A percentile compares a stretch with the other conserved stretches of the same genome.
Conservation (phyloP, 495 filamentous ascomycete species). For the Trichoderma asperelloides region DNA sequence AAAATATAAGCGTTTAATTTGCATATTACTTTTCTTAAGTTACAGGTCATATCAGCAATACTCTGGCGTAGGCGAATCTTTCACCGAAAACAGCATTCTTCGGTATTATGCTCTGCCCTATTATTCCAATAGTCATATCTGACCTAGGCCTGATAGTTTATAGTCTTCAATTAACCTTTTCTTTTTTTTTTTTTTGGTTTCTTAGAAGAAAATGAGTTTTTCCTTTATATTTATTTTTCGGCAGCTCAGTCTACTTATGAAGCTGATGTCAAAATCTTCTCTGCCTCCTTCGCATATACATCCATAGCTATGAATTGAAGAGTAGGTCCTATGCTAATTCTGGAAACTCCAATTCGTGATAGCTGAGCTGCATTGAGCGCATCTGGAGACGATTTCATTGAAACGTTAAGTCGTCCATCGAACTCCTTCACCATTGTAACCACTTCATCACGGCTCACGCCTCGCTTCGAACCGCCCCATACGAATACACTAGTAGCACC, state of each 20-base stretch:
- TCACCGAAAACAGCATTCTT: too few species aligned
- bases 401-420: slow-evolving; percentile 19
- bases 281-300: not conserved
- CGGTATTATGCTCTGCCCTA: too few species aligned
- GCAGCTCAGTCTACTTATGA: not conserved
- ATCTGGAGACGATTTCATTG: slow-evolving; percentile 17
- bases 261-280: not conserved
- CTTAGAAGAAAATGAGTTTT: too few species aligned
- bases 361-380: not conserved
- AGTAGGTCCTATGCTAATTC: not conserved
- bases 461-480: slow-evolving; percentile 19
- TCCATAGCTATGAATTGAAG: not conserved
- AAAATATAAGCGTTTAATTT: too few species aligned
- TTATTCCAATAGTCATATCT: too few species aligned
- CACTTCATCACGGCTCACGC: slow-evolving; percentile 20
- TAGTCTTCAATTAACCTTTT: too few species aligned
- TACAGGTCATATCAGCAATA: too few species aligned
- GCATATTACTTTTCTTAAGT: too few species aligned
- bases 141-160: too few species aligned
- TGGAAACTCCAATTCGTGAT: not conserved
- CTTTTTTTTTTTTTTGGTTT: too few species aligned
- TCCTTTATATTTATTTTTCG: too few species aligned
- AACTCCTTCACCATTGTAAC: slow-evolving; percentile 20
- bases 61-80: too few species aligned
- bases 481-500: slow-evolving; percentile 40